Percentiles rank a stretch among this genome's conserved stretches.
phyloP scores from a whole-genome alignment of 305 asterid species.

The Nicotiana rustica region DNA sequence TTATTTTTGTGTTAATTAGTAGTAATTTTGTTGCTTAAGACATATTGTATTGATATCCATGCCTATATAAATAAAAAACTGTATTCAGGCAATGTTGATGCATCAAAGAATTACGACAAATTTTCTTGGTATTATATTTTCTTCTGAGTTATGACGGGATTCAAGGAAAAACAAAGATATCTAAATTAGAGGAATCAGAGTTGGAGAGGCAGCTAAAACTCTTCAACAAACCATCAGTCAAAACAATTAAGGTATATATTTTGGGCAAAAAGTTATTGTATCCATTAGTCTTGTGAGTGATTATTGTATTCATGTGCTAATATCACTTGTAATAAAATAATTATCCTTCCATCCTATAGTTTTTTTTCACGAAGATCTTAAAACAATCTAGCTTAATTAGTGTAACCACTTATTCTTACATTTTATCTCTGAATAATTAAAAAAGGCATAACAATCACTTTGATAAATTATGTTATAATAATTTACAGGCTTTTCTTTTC shows the following conservation, averaged over 20 bases:
- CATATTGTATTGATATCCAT: too few species aligned
- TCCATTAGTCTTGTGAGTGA: background rate
- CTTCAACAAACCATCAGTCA: background rate
- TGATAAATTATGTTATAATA: too few species aligned
- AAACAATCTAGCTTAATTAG: too few species aligned
- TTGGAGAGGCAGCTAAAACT: background rate
- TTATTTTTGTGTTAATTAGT: too few species aligned
- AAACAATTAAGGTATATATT: background rate
- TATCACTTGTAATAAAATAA: too few species aligned
- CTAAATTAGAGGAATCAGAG: background rate
- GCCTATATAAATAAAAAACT: too few species aligned
- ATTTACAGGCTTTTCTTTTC: too few species aligned
- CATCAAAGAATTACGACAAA: background rate
- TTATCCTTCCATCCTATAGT: background rate
- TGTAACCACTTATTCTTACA: too few species aligned
- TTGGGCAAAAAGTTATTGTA: background rate
- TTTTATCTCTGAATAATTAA: too few species aligned
- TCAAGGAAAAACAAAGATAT: background rate
- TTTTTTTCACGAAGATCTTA: background rate
- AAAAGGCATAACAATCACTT: too few species aligned
- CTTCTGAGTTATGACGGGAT: background rate
- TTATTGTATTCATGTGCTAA: background rate
- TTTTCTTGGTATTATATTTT: background rate
- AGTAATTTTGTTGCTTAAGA: too few species aligned
- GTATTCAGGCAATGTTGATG: background rate